phyloP scores from a whole-genome alignment of 2,329 filamentous ascomycete genomes.

The Penicillium capsulatum region DNA sequence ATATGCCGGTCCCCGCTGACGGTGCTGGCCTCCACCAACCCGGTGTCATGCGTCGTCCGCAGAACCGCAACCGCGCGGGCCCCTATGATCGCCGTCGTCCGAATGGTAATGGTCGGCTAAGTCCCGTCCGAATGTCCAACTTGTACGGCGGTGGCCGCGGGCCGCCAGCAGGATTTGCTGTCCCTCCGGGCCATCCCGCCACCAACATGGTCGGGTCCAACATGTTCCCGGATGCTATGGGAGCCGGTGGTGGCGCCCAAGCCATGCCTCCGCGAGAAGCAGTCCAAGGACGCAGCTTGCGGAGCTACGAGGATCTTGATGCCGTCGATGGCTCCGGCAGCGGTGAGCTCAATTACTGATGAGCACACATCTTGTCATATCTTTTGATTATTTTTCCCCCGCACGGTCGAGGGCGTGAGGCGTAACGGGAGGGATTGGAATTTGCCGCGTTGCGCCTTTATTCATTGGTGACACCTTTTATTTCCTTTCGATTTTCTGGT shows the following conservation, averaged over 20 bases:
- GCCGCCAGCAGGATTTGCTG: slow-evolving; percentile 28
- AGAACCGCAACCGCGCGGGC: slow-evolving; percentile 60
- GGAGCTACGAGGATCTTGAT: slow-evolving; percentile 97
- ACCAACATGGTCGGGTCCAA: slow-evolving; percentile 43
- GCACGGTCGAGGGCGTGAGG: slow-evolving; percentile 9
- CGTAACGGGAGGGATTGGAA: slow-evolving; percentile 17
- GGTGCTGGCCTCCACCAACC: slow-evolving; percentile 47
- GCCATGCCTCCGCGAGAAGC: slow-evolving; percentile 84
- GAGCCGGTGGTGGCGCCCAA: slow-evolving; percentile 61
- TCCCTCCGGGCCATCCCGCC: slow-evolving; percentile 40
- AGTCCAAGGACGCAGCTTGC: slow-evolving; percentile 84
- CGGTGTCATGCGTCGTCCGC: slow-evolving; percentile 66
- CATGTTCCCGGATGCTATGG: slow-evolving; percentile 47
- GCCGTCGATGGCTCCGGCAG: slow-evolving; percentile 70
- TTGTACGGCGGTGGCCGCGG: slow-evolving; percentile 36
- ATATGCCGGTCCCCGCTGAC: slow-evolving; percentile 40
- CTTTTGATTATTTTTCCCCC: slow-evolving; percentile 1
- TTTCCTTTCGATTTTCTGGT: background rate
- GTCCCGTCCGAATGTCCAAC: slow-evolving; percentile 36
- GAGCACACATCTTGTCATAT: background rate
- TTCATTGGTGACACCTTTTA: slow-evolving; percentile 6
- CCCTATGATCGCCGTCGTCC: slow-evolving; percentile 65
- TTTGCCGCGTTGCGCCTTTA: slow-evolving; percentile 7
- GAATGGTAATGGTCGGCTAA: slow-evolving; percentile 48
- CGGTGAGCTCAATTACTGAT: slow-evolving; percentile 84